phyloP scores from a whole-genome alignment of 2,329 filamentous ascomycete genomes.

The Aureobasidium lini region DNA sequence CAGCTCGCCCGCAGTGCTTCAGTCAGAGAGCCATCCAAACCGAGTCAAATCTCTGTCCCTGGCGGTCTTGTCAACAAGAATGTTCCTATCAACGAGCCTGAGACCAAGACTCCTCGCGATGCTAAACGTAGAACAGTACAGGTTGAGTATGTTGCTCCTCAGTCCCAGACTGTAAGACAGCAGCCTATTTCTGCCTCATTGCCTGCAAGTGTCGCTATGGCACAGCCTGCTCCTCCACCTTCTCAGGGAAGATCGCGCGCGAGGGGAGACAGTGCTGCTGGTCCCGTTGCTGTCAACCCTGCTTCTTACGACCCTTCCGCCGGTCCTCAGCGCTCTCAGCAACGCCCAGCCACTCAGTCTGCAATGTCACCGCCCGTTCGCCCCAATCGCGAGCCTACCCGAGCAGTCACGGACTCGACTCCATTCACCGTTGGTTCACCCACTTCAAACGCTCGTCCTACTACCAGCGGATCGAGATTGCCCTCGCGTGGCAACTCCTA shows the following conservation, averaged over 20 bases:
- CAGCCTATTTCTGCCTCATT: conserved; percentile 27
- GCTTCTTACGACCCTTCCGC: conserved; percentile 29
- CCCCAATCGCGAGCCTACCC: conserved; percentile 41
- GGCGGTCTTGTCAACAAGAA: conserved; percentile 65
- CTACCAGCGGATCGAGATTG: conserved; percentile 71
- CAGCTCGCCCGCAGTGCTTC: conserved; percentile 78
- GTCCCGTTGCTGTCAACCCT: conserved; percentile 38
- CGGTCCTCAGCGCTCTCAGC: conserved; percentile 11
- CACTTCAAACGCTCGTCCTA: conserved; percentile 48
- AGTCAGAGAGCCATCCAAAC: conserved; percentile 77
- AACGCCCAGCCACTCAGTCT: conserved; percentile 14
- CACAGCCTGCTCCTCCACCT: neutral
- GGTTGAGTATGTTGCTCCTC: conserved; percentile 92
- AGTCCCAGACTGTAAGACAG: conserved; percentile 74
- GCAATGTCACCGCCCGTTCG: conserved; percentile 30
- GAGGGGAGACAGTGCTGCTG: conserved; percentile 45
- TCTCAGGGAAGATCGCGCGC: conserved; percentile 40
- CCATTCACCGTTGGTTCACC: conserved; percentile 35
- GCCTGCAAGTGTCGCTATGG: conserved; percentile 24
- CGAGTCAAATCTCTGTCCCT: conserved; percentile 40
- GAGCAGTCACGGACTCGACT: conserved; percentile 42
- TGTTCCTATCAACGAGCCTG: conserved; percentile 63
- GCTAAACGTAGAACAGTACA: conserved; percentile 91
- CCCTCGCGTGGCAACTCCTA: conserved; percentile 72
- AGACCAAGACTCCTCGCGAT: conserved; percentile 64